Conservation (phyloP, 2,329 filamentous ascomycete species). For the Epichloe coenophiala region DNA sequence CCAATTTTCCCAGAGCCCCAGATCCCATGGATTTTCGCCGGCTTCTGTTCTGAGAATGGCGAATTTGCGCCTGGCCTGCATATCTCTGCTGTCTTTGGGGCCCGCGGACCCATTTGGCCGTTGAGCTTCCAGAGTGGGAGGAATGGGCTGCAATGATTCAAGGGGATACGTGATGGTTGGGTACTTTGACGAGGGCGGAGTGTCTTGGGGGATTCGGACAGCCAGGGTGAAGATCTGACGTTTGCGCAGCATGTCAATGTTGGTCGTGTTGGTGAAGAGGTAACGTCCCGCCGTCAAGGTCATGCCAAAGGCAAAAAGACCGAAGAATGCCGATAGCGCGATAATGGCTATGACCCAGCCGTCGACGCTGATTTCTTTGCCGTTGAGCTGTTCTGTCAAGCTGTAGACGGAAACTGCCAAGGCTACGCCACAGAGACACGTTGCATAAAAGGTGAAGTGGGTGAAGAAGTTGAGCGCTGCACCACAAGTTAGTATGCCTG, state of each 20-base stretch:
- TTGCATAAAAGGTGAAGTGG: slow-evolving; percentile 68
- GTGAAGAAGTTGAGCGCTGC: slow-evolving; percentile 79
- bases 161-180: slow-evolving; percentile 47
- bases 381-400: slow-evolving; percentile 36
- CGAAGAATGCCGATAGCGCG: slow-evolving; percentile 57
- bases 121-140: background rate
- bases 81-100: slow-evolving; percentile 22
- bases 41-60: slow-evolving; percentile 61
- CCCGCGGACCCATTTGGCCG: slow-evolving; percentile 7
- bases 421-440: slow-evolving; percentile 50
- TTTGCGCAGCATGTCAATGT: slow-evolving; percentile 62
- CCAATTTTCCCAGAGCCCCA: slow-evolving; percentile 59
- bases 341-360: slow-evolving; percentile 53
- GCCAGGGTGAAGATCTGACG: slow-evolving; percentile 59
- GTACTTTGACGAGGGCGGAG: slow-evolving; percentile 28
- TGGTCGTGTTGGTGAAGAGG: slow-evolving; percentile 62
- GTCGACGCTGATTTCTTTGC: slow-evolving; percentile 29
- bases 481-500: background rate
- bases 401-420: slow-evolving; percentile 53
- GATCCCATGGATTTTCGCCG: slow-evolving; percentile 76
- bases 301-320: slow-evolving; percentile 72
- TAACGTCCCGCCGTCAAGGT: slow-evolving; percentile 56
- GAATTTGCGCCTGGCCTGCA: slow-evolving; percentile 51
- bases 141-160: background rate
- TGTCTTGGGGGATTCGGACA: slow-evolving; percentile 45